Conservation (phyloP, 2,329 filamentous ascomycete species). For the Bipolaris oryzae region DNA sequence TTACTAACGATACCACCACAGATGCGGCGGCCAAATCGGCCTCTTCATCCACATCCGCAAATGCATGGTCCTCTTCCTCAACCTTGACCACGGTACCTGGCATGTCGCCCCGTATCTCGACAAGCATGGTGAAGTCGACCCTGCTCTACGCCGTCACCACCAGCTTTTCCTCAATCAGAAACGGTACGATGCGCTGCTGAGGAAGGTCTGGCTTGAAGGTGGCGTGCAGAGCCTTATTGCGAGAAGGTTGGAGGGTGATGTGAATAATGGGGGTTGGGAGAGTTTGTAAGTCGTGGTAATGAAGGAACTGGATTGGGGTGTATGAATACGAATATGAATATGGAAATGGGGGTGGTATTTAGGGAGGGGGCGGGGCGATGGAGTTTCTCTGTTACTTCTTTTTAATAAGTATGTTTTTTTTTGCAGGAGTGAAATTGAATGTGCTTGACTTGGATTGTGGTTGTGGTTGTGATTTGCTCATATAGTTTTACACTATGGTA, state of each 20-base stretch:
- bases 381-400: not conserved
- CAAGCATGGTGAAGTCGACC: slow-evolving; percentile 92
- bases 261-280: slow-evolving; percentile 98
- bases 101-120: slow-evolving; percentile 91
- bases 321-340: not conserved
- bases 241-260: slow-evolving; percentile 88
- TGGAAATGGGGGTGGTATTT: not conserved
- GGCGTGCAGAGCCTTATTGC: slow-evolving; percentile 88
- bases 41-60: slow-evolving; percentile 97
- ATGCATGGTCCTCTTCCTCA: slow-evolving; percentile 87
- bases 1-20: slow-evolving; percentile 45
- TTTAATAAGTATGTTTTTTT: not conserved
- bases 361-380: not conserved
- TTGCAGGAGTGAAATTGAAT: not conserved
- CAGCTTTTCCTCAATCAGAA: slow-evolving; percentile 93
- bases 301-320: not conserved
- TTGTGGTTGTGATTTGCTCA: not conserved
- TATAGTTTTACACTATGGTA: not conserved
- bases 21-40: slow-evolving; percentile 88
- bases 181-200: slow-evolving; percentile 85
- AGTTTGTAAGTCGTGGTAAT: slow-evolving; percentile 54
- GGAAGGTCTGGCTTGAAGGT: slow-evolving; percentile 85
- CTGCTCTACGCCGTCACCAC: slow-evolving; percentile 81
- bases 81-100: slow-evolving; percentile 81
- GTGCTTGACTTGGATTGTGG: not conserved